Base-by-base conservation (phyloP, 1,284 basidiomycete species). In the Ustilago sp. region DNA sequence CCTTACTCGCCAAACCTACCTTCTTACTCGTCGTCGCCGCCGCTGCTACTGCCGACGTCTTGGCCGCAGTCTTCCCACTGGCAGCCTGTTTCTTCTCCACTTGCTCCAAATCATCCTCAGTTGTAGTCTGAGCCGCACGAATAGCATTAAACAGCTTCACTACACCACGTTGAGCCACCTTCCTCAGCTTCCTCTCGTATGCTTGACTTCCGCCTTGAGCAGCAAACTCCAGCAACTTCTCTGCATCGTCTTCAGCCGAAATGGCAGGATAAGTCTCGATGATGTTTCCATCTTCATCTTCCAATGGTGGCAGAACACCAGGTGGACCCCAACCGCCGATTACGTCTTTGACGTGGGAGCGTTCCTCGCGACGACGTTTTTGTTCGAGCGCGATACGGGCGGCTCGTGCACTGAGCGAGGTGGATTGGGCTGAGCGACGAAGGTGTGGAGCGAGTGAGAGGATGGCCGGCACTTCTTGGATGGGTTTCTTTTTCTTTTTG, bases 111-210 rank as follows among this genome's bases (percentile, higher is more conserved):
- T 85, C 83, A 12, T 77, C 78, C 52, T 76, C 73, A 0, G 80
- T 80, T 3, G 84, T 83, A 0, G 73, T 74, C 59, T 85, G 84
- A 5, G 84, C 83, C 4, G 82, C 84, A 2, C 84, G 77, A 39
- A 85, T 85, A 3, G 83, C 84, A 62, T 85, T 85, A 71, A 85
- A 85, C 12, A 85, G 79, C 70, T 85, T 85, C 56, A 85, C 84
- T 4, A 85, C 81, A 74, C 84, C 84, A 17, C 83, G 74, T 61
- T 85, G 84, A 0, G 84, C 83, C 36, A 83, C 82, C 61, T 85
- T 85, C 28, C 83, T 66, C 54, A 85, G 63, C 48, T 79, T 73
- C 8, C 80, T 68, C 61, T 85, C 84, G 52, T 83, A 83, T 8
- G 70, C 74, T 68, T 78, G 69, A n/a, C 68, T 68, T 17, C 82